Conservation (phyloP, 1,139 yeast species). For the Candida pseudoviswanathii region DNA sequence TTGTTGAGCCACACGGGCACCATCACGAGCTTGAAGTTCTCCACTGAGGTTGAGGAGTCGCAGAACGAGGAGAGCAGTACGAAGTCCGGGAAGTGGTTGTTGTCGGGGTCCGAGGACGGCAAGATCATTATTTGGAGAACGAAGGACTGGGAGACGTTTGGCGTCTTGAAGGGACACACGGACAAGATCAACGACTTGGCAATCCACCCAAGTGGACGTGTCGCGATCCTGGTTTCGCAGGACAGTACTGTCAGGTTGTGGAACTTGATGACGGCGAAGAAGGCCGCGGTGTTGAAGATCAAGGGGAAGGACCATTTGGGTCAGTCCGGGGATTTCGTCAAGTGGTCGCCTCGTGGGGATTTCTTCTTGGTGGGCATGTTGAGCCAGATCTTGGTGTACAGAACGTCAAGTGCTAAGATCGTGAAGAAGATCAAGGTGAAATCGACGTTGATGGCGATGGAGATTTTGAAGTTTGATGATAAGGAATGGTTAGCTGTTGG, state of each 20-base stretch:
- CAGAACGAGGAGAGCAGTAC: constrained; percentile 13
- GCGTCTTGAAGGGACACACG: constrained; percentile 82
- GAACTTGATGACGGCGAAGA: constrained; percentile 97
- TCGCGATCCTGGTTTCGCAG: constrained; percentile 85
- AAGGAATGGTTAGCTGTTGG: constrained; percentile 67
- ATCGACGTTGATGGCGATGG: constrained; percentile 70
- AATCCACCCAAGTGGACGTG: constrained; percentile 90
- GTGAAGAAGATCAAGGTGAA: constrained; percentile 50
- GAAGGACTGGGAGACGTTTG: constrained; percentile 94
- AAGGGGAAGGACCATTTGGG: constrained; percentile 67
- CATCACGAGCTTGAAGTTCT: constrained; percentile 74
- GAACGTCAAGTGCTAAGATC: constrained; percentile 64
- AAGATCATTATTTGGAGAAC: constrained; percentile 91
- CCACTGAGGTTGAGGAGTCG: constrained; percentile 41
- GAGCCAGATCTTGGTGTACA: constrained; percentile 65
- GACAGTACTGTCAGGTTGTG: constrained; percentile 85
- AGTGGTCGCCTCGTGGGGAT: constrained; percentile 63
- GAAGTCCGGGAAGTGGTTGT: constrained; percentile 77
- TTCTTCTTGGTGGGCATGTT: constrained; percentile 75
- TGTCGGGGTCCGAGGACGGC: constrained; percentile 92
- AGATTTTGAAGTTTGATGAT: constrained; percentile 45
- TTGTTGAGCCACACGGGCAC: constrained; percentile 89
- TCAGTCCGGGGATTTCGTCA: constrained; percentile 65
- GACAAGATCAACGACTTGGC: constrained; percentile 79
- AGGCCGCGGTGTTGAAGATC: constrained; percentile 82